Base-by-base conservation (phyloP, 495 filamentous ascomycete species). In the Xylaria grammica region DNA sequence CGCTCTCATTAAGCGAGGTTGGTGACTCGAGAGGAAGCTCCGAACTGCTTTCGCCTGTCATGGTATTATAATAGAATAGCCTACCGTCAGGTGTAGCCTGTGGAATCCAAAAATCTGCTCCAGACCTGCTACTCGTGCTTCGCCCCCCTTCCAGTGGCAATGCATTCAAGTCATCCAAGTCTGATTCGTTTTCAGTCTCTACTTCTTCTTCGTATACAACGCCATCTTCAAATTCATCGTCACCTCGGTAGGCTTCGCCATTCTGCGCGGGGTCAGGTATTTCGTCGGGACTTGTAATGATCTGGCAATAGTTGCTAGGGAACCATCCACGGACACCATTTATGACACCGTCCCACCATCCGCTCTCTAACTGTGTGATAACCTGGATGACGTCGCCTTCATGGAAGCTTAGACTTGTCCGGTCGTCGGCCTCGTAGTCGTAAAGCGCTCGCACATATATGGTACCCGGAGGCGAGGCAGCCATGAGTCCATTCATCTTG, bases 301-400 rank as follows among this genome's bases (percentile, higher is more conserved):
- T 85, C 58, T 89, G 85, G 78, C 95, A 98, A 78, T 99, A 99
- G 75, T 99, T 99, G 83, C 95, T 98, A 8, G 95, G 95, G 79
- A 99, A 99, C 95, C 95, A 99, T 60, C 95, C 95, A 67, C 95
- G 88, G 62, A 94, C 88, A 49, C 90, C 93, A 65, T 94, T 90
- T 72, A 98, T 94, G 42, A 98, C 91, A 10, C 95, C 95, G 78
- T 99, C 95, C 95, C 95, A 99, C 95, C 95, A 99, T 9, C 95
- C 95, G 66, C 93, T 98, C 70, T 97, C 96, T 45, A 99, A 82
- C 76, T 97, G 94, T 61, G 96, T 99, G 63, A 99, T 90, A 69
- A 99, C 95, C 79, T 97, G 93, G 64, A 99, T 98, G 62, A 97
- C 87, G 73, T 98, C 95, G 65, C 96, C 96, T 70, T 94, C 89